These are phyloP conservation scores for Trichoderma oligosporum DNA, from an alignment of 2,329 filamentous ascomycete species.

Conservation along the genomic window DNA sequence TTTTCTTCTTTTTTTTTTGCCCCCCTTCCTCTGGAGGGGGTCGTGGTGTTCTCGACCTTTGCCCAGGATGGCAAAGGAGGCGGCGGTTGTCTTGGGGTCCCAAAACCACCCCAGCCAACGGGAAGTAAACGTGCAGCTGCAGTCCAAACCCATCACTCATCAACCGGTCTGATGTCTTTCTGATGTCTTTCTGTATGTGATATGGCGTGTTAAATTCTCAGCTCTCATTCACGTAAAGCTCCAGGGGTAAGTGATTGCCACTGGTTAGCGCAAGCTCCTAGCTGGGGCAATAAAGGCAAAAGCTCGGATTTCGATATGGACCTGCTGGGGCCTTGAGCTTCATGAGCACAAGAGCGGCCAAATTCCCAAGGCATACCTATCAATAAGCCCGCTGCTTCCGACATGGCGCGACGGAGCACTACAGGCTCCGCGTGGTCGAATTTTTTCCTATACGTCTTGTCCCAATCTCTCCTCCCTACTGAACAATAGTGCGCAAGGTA, in stretches of 20 bases:
- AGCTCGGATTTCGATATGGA: constrained; percentile 8
- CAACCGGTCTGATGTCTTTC: background rate
- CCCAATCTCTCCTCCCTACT: background rate
- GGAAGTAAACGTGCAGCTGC: constrained; percentile 16
- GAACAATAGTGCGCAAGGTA: background rate
- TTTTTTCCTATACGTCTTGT: background rate
- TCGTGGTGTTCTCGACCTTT: constrained; percentile 13
- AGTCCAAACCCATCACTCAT: constrained; percentile 12
- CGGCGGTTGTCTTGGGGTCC: constrained; percentile 5
- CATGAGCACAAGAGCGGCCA: background rate
- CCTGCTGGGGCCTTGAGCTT: constrained; percentile 12
- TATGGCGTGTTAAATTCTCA: constrained; percentile 15
- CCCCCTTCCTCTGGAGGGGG: background rate
- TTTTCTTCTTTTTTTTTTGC: background rate
- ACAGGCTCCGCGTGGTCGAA: constrained; percentile 2
- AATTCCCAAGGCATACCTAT: background rate
- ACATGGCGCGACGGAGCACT: constrained; percentile 13
- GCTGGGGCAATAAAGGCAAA: constrained; percentile 7
- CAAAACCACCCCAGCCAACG: constrained; percentile 16
- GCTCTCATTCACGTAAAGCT: constrained; percentile 1
- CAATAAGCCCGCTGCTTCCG: constrained; percentile 17
- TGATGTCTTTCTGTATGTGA: constrained; percentile 1
- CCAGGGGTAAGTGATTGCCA: constrained; percentile 18
- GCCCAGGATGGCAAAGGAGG: constrained; percentile 2
- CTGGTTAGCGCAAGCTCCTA: constrained; percentile 10